Percentiles rank a stretch among this genome's conserved stretches.
Conservation (phyloP, 2,329 filamentous ascomycete species). For the Fusarium secorum region DNA sequence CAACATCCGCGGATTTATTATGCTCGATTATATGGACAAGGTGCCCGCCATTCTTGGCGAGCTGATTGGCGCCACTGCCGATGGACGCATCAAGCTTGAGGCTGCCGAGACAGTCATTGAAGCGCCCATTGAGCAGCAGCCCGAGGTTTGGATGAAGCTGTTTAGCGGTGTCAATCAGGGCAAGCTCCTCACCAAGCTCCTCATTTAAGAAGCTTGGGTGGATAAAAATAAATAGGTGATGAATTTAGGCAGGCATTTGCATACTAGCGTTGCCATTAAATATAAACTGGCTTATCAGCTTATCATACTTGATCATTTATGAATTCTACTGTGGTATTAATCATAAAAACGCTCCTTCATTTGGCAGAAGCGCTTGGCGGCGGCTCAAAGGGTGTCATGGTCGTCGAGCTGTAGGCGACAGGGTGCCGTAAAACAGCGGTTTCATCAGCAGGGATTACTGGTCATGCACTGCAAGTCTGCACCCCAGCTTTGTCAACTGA, state of each 20-base stretch:
- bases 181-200: conserved; percentile 42
- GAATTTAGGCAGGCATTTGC: background rate
- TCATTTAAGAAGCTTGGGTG: conserved; percentile 13
- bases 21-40: conserved; percentile 44
- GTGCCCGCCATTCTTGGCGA: conserved; percentile 38
- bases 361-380: no score
- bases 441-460: background rate
- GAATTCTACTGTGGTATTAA: background rate
- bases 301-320: background rate
- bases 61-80: conserved; percentile 41
- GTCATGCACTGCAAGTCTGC: background rate
- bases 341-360: background rate
- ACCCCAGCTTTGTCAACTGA: background rate
- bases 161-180: conserved; percentile 42
- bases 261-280: background rate
- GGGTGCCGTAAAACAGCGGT: accelerated
- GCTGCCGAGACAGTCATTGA: conserved; percentile 40
- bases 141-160: conserved; percentile 40
- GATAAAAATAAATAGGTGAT: background rate
- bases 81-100: conserved; percentile 40
- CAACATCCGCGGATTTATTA: conserved; percentile 40
- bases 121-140: conserved; percentile 41
- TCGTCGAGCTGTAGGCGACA: background rate
- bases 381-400: background rate
- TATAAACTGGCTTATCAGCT: background rate